These are phyloP conservation scores for Magnusiomyces ingens DNA, from an alignment of 1,139 yeast species.

Conservation along the genomic window DNA sequence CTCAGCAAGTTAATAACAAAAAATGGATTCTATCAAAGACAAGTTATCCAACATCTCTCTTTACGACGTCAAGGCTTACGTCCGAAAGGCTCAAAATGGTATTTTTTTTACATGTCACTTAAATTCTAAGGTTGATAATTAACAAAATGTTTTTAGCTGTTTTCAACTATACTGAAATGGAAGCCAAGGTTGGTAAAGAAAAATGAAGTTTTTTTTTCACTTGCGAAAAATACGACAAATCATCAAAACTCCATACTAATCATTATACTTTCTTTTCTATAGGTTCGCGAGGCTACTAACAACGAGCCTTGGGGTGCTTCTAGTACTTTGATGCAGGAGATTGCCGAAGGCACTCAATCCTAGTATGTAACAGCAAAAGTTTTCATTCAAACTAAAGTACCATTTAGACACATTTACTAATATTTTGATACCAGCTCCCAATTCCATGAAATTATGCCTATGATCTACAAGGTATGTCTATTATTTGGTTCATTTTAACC, in stretches of 20 bases:
- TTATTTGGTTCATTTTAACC: not conserved
- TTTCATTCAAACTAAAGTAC: not conserved
- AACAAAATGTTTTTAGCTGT: constrained; percentile 44
- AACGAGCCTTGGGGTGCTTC: constrained; percentile 99
- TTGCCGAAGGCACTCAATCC: constrained; percentile 90
- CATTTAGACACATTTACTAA: not conserved
- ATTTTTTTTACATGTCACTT: constrained; percentile 9
- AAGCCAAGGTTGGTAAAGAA: constrained; percentile 58
- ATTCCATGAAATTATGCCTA: constrained; percentile 43
- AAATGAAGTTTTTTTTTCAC: not conserved
- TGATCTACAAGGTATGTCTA: constrained; percentile 33
- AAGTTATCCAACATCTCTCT: constrained; percentile 75
- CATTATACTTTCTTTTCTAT: not conserved
- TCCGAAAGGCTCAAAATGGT: constrained; percentile 93
- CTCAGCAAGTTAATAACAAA: not conserved
- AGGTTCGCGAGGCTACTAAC: constrained; percentile 83
- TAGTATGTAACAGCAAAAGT: constrained; percentile 34
- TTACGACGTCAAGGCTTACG: constrained; percentile 95
- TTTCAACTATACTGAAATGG: constrained; percentile 90
- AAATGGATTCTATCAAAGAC: constrained; percentile 62
- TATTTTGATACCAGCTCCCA: constrained; percentile 28
- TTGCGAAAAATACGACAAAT: not conserved
- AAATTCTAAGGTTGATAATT: not conserved
- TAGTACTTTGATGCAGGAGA: constrained; percentile 81
- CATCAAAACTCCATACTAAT: not conserved